Evolutionary conservation across 2,329 filamentous ascomycete species (phyloP).

Genomic region (Colletotrichum spinosum): DNA sequence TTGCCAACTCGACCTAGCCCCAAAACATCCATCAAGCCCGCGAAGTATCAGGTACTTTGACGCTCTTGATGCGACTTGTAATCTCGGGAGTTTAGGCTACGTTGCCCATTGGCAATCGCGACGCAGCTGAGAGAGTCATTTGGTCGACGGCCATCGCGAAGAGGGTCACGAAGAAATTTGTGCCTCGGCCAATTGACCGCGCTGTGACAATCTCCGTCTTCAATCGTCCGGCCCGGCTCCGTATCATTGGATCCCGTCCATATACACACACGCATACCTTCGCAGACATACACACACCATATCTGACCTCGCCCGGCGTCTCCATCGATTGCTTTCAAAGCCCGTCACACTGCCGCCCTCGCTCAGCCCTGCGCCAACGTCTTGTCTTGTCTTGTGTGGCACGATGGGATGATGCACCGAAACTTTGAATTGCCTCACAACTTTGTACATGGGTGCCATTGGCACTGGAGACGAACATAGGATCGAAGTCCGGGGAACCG

Average conservation of each 20-base stretch:
- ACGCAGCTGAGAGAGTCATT: slow-evolving; percentile 12
- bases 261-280: slow-evolving; percentile 10
- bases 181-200: slow-evolving; percentile 36
- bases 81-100: slow-evolving; percentile 37
- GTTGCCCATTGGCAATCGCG: slow-evolving; percentile 27
- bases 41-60: slow-evolving; percentile 31
- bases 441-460: slow-evolving; percentile 13
- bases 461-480: not conserved
- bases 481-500: slow-evolving; percentile 4
- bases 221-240: slow-evolving; percentile 31
- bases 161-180: slow-evolving; percentile 25
- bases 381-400: not conserved
- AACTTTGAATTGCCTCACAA: slow-evolving; percentile 18
- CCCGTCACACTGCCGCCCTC: slow-evolving; percentile 2
- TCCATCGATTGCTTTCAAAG: not conserved
- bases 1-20: slow-evolving; percentile 33
- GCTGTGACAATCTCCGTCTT: slow-evolving; percentile 32
- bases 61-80: slow-evolving; percentile 30
- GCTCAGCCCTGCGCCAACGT: not conserved
- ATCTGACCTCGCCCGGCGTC: slow-evolving; percentile 3
- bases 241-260: slow-evolving; percentile 11
- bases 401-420: slow-evolving; percentile 24
- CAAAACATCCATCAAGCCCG: slow-evolving; percentile 31
- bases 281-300: not conserved
- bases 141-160: slow-evolving; percentile 3